These are phyloP conservation scores for Podila clonocystis DNA, from an alignment of 192 early-diverging fungal genomes.

Conservation along the genomic window DNA sequence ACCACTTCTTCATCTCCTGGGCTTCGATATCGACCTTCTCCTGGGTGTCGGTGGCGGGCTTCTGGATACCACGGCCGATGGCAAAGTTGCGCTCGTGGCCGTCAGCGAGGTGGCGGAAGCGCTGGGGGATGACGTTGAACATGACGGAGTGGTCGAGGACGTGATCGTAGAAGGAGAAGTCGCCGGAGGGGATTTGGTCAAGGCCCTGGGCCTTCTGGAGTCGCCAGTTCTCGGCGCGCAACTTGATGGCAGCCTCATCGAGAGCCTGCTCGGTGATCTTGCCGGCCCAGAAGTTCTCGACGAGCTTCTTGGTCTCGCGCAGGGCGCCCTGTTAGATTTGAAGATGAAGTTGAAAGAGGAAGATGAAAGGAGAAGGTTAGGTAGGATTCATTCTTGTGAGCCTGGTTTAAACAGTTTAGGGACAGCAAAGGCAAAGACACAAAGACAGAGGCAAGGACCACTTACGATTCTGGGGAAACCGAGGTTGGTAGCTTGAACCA, in stretches of 20 bases:
- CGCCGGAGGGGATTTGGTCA: constrained; percentile 89
- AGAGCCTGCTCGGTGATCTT: constrained; percentile 83
- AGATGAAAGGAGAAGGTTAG: constrained; percentile 1
- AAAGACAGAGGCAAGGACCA: background rate
- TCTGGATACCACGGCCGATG: constrained; percentile 95
- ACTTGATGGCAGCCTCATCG: constrained; percentile 63
- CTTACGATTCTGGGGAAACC: constrained; percentile 54
- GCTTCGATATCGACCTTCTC: constrained; percentile 89
- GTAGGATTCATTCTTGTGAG: too few relatives aligned
- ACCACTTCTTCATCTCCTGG: constrained; percentile 99
- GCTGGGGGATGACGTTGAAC: constrained; percentile 71
- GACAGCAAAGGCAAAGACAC: too few relatives aligned
- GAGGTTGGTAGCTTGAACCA: constrained; percentile 53
- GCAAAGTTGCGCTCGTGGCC: constrained; percentile 93
- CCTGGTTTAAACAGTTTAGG: background rate
- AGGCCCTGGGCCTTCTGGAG: constrained; percentile 74
- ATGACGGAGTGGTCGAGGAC: constrained; percentile 78
- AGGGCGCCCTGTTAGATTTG: constrained; percentile 72
- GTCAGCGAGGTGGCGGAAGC: constrained; percentile 68
- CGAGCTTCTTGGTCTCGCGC: constrained; percentile 95
- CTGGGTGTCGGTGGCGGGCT: constrained; percentile 66
- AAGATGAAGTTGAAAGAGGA: background rate
- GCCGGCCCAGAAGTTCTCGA: constrained; percentile 93
- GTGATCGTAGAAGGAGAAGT: constrained; percentile 97
- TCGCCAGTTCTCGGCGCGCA: constrained; percentile 80